A percentile compares a stretch with the other conserved stretches of the same genome.
These are phyloP conservation scores for Citrus reticulata DNA, from an alignment of 345 rosid species.

Conservation along the genomic window DNA sequence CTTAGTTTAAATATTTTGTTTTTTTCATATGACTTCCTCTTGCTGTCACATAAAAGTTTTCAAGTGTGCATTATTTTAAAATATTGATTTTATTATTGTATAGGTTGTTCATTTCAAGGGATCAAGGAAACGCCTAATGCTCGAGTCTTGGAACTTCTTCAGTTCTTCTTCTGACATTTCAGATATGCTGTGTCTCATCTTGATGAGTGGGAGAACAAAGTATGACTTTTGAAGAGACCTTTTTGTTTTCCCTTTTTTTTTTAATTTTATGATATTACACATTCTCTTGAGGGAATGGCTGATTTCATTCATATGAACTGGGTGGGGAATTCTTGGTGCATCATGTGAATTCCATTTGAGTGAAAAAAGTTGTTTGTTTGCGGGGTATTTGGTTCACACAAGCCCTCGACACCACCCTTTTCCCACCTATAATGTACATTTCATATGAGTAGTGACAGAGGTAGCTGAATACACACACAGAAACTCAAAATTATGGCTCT, in stretches of 20 bases:
- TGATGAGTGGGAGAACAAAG: slow-evolving; percentile 87
- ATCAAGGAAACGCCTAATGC: slow-evolving; percentile 93
- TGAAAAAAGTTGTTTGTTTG: background rate
- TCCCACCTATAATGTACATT: background rate
- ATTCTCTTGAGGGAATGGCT: background rate
- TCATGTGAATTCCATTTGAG: background rate
- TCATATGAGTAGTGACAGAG: background rate
- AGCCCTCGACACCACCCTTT: background rate
- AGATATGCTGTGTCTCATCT: slow-evolving; percentile 79
- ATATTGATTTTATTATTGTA: background rate
- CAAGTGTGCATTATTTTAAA: background rate
- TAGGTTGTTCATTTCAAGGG: slow-evolving; percentile 96
- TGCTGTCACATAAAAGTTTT: background rate
- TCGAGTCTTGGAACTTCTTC: slow-evolving; percentile 87
- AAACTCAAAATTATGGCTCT: background rate
- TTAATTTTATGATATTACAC: background rate
- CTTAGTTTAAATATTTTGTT: background rate
- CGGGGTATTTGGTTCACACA: background rate
- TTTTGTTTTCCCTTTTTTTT: background rate
- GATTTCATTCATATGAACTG: background rate
- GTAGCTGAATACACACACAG: background rate
- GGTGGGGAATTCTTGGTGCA: background rate
- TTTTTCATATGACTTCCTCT: background rate
- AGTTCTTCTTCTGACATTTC: slow-evolving; percentile 47
- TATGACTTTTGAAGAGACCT: slow-evolving; percentile 60